Evolutionary conservation across 495 filamentous ascomycete genomes (phyloP), one percentile per base, ranked within the genome.

Genomic region (Lineolata rhizophorae): DNA sequence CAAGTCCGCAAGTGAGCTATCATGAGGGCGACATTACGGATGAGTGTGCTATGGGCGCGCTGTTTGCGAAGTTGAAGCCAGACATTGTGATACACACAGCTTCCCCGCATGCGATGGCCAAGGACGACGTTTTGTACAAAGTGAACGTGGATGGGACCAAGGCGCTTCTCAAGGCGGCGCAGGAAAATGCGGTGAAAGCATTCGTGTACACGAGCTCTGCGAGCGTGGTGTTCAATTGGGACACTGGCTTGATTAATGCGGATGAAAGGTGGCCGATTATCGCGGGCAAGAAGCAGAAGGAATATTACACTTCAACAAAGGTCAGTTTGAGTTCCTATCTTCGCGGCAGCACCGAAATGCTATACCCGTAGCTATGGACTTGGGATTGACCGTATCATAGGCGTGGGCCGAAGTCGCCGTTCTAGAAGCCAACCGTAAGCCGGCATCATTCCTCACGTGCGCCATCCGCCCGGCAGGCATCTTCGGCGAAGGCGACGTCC

Each of bases 151-250:
- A 78, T 14, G 87, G 87, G 12, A 94, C 85, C 0, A 69, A 65
- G 40, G 74, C 60, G 13, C 57, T 95, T 13, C 53, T 99, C 28
- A 67, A 81, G 33, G 77, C 74, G 10, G 74, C 76, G 32, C 67
- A 69, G 39, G 63, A 76, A 43, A 71, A 67, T 27, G 16, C 8
- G 10, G 84, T 92, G 44, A 92, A 80, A 56, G 90, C 72, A 0
- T 76, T 99, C 43, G 79, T 99, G 18, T 91, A 90, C 57, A 99
- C 90, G 2, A 90, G 79, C 50, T 84, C 77, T 17, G 79, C 81
- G 29, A 84, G 77, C 31, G 69, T 93, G 21, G 65, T 93, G 33
- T 79, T 51, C 81, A 92, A 21, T 5, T 78, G 72, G 35, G 56
- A 63, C 44, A 71, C 56, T 35, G 76, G 93, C 49, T 54, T 99